These are phyloP conservation scores for Microthyrium microscopicum DNA, from an alignment of 2,329 filamentous ascomycete genomes.

Conservation along the genomic window DNA sequence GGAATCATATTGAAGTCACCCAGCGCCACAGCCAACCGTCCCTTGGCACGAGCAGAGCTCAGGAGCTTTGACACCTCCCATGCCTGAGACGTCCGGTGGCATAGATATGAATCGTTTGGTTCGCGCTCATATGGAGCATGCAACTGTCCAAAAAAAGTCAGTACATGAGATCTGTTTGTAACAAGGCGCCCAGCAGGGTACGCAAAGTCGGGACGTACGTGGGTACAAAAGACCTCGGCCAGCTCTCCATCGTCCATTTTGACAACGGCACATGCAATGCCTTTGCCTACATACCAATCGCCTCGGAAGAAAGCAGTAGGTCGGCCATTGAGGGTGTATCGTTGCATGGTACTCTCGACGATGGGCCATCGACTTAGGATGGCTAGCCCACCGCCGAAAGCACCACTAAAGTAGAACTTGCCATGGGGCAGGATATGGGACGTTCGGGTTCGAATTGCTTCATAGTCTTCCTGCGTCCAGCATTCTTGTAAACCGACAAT, in stretches of 20 bases:
- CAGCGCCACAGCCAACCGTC: conserved; percentile 68
- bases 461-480: conserved; percentile 77
- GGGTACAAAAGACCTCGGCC: conserved; percentile 83
- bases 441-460: conserved; percentile 57
- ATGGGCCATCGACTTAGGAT: conserved; percentile 89
- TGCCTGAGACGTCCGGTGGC: conserved; percentile 79
- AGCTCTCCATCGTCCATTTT: conserved; percentile 48
- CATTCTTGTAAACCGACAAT: conserved; percentile 93
- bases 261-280: conserved; percentile 70
- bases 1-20: conserved; percentile 98
- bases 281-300: conserved; percentile 94
- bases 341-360: conserved; percentile 69
- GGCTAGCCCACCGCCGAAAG: conserved; percentile 76
- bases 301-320: conserved; percentile 88
- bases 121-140: conserved; percentile 78
- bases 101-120: conserved; percentile 69
- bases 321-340: conserved; percentile 80
- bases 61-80: conserved; percentile 91
- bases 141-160: conserved; percentile 26
- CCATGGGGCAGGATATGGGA: conserved; percentile 64
- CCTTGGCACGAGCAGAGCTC: conserved; percentile 60
- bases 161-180: conserved; percentile 1
- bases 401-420: conserved; percentile 83
- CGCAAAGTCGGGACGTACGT: conserved; percentile 37
- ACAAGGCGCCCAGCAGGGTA: not conserved